Evolutionary conservation across 345 rosid genomes (phyloP), one percentile per base, ranked within the genome.

Genomic region (Hirschfeldia incana): DNA sequence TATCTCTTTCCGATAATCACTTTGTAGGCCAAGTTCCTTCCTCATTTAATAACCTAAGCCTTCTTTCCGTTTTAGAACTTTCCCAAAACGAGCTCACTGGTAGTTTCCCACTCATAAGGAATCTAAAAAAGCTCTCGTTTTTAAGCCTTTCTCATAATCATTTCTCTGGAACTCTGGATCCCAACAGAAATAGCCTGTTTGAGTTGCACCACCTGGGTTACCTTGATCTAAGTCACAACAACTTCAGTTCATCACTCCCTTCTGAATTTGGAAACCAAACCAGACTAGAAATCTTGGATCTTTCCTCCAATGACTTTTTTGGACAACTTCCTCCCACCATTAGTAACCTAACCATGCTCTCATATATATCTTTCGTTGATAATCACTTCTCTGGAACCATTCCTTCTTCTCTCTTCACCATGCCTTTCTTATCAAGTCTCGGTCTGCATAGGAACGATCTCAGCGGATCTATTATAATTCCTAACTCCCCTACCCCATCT

Each of bases 301-400:
- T 44, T 10, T 0, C 4, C 5, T 44, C 1, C 4, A 44, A 44
- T 44, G 51, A 44, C 15, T 8, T 44, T 44, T 44, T 3, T 5
- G 51, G 51, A 4, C n/a, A 11, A 44, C n/a, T 77, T 49, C 80
- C 80, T 49, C 0, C 80, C 69, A 2, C 58, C n/a, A 0, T 69
- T 28, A 62, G 80, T 44, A 44, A 44, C 51, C 51, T 44, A 4
- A 63, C 76, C 0, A 64, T 70, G 0, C 65, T 70, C 11, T 49
- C 66, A 0, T 4, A 11, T 44, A 4, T 44, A 44, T 0, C 0
- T 0, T 3, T 0, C 62, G 34, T 0, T 13, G 13, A 5, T 13
- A 12, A 49, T 9, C 3, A 37, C 0, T 39, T 76, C 32, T 51
- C 28, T 6, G 58, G 58, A 53, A 6, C 51, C 51, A 3, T 44